These are phyloP conservation scores for Ophiostoma angusticollis DNA, from an alignment of 2,329 filamentous ascomycete genomes.

Conservation along the genomic window DNA sequence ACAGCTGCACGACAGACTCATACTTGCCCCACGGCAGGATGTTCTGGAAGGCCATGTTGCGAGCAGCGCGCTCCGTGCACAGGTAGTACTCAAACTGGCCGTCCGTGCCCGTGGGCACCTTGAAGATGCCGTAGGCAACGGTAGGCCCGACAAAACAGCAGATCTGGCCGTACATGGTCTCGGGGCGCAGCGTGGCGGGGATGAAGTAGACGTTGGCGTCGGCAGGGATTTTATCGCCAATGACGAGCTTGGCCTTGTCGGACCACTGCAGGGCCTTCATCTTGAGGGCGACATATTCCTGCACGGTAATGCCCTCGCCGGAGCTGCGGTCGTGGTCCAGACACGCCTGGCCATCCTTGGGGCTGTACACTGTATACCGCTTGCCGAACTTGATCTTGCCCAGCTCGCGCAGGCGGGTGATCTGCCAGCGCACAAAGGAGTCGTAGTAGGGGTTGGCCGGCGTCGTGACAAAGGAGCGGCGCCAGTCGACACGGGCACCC, in stretches of 20 bases:
- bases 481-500: slow-evolving; percentile 84
- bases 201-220: slow-evolving; percentile 77
- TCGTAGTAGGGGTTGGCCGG: slow-evolving; percentile 97
- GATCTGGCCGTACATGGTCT: slow-evolving; percentile 98
- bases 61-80: slow-evolving; percentile 42
- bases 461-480: slow-evolving; percentile 83
- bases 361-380: slow-evolving; percentile 25
- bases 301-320: slow-evolving; percentile 70
- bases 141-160: slow-evolving; percentile 91
- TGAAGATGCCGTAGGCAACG: slow-evolving; percentile 77
- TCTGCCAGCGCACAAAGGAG: slow-evolving; percentile 91
- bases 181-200: slow-evolving; percentile 78
- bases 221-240: slow-evolving; percentile 67
- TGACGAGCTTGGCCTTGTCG: slow-evolving; percentile 53
- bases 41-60: slow-evolving; percentile 94
- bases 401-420: slow-evolving; percentile 79
- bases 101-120: slow-evolving; percentile 23
- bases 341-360: slow-evolving; percentile 78
- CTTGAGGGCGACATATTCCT: slow-evolving; percentile 90
- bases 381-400: slow-evolving; percentile 89
- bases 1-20: slow-evolving; percentile 60
- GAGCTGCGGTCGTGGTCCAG: slow-evolving; percentile 76
- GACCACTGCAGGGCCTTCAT: slow-evolving; percentile 85
- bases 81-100: slow-evolving; percentile 67
- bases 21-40: slow-evolving; percentile 56